phyloP scores from a whole-genome alignment of 331 rosid species.

The Saraca asoca region DNA sequence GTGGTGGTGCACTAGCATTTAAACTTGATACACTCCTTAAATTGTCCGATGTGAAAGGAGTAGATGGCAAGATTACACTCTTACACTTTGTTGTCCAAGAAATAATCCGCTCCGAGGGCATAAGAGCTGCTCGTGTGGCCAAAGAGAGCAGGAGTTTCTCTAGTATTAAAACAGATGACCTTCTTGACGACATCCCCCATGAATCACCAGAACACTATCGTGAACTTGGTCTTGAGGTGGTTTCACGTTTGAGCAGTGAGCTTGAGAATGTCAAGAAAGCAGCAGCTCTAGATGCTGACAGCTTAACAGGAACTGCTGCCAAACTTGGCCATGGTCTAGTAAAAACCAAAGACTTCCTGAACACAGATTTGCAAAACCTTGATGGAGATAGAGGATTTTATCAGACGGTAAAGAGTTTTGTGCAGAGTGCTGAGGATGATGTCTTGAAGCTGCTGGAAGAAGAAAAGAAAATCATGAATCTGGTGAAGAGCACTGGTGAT shows the following conservation, averaged over 20 bases:
- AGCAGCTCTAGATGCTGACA: constrained; percentile 75
- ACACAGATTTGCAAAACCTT: constrained; percentile 43
- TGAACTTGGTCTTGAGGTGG: constrained; percentile 69
- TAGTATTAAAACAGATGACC: constrained; percentile 68
- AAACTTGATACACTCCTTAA: constrained; percentile 90
- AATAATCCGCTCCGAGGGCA: constrained; percentile 88
- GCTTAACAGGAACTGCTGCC: constrained; percentile 71
- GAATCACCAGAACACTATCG: constrained; percentile 69
- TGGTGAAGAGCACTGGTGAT: constrained; percentile 90
- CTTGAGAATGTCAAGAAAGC: constrained; percentile 88
- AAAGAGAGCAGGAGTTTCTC: constrained; percentile 61
- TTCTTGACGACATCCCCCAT: constrained; percentile 43
- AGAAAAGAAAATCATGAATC: constrained; percentile 76
- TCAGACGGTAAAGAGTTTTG: constrained; percentile 55
- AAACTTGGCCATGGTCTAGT: constrained; percentile 63
- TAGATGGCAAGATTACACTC: constrained; percentile 91
- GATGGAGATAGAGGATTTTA: constrained; percentile 52
- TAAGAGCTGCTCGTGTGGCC: constrained; percentile 60
- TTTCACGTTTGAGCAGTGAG: constrained; percentile 66
- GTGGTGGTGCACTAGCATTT: constrained; percentile 96
- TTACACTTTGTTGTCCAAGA: constrained; percentile 91
- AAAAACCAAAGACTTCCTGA: constrained; percentile 59
- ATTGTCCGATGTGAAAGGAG: constrained; percentile 88
- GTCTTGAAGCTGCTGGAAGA: constrained; percentile 58
- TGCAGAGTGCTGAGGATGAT: constrained; percentile 66